Conservation (phyloP, 169 alveolate genomes). For the Cryptosporidium tyzzeri region DNA sequence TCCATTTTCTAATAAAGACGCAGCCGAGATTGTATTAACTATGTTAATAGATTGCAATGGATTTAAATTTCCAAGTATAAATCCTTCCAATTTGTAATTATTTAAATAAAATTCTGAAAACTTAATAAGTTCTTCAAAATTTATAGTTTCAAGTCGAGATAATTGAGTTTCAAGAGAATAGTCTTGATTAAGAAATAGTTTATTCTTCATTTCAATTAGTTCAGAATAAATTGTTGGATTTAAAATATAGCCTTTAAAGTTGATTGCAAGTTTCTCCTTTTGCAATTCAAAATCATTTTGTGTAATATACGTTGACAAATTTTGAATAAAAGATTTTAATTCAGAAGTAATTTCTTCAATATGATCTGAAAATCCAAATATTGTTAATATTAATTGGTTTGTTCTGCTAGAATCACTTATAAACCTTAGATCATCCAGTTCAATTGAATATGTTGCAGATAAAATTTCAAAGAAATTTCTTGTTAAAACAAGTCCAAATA, state of each 20-base stretch:
- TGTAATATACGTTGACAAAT: background rate
- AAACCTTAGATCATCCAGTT: background rate
- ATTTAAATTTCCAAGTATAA: conserved; percentile 19
- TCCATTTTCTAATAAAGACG: background rate
- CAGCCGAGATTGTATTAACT: background rate
- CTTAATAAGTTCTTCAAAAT: conserved; percentile 1
- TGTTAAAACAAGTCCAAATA: background rate
- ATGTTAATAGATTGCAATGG: background rate
- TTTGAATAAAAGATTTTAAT: background rate
- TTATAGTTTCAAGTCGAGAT: background rate
- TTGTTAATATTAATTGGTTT: background rate
- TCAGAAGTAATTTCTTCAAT: background rate
- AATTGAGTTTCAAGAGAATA: conserved; percentile 6
- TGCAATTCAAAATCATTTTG: background rate
- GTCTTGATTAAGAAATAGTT: conserved; percentile 14
- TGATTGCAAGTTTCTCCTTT: background rate
- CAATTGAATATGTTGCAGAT: background rate
- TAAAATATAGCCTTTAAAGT: background rate
- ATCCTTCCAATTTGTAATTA: conserved; percentile 16
- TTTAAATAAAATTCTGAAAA: background rate
- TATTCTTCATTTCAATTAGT: background rate
- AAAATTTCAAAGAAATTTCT: background rate
- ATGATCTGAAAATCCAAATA: conserved; percentile 22
- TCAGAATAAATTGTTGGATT: conserved; percentile 5
- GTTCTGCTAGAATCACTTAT: background rate